Base-by-base conservation (phyloP, 2,329 filamentous ascomycete genomes). In the Aureobasidium sp. region DNA sequence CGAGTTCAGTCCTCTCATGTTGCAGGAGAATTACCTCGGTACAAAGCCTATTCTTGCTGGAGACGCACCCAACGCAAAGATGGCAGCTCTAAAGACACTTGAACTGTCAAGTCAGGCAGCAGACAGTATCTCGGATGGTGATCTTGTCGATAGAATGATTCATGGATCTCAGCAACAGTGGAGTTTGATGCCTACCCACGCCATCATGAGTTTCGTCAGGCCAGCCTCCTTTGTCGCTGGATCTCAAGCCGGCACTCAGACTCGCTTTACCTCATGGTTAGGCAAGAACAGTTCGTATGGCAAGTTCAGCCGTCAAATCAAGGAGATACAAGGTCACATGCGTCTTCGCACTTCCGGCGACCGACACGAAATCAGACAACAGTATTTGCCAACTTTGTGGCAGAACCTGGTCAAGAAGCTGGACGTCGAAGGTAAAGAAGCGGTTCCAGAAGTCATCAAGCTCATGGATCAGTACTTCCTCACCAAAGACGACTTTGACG, bases 311-410 rank as follows among this genome's bases (percentile, higher is more conserved):
- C 85, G 93, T 55, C 86, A 83, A 62, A 78, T 95, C 59, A 94
- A 95, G 63, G 93, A 98, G 63, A 89, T 98, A 5, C 93, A 98
- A 67, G 88, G 90, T 4, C 93, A 98, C 66, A 97, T 98, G 90
- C 86, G 93, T 7, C 80, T 98, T 55, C 84, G 84, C 60, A 85
- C 88, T 10, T 94, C 90, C 32, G 93, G 88, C 21, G 93, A 98
- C 65, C 83, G 91, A 50, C 86, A 95, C 64, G 93, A 98, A 69
- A 82, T 97, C 60, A 85, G 93, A 35, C 91, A 98, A 69, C 88
- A 95, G 64, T 98, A 98, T 62, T 71, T 98, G 60, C 93, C 93
- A 1, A 74, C 90, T 1, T 76, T 98, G 1, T 97, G 91, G 88
- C 79, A 86, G 40, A 81, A 85, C 63, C 77, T 91, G 19, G 78